Evolutionary conservation across 176 grass and related monocot species (phyloP), one percentile per base, ranked within the genome.

Genomic region (Oryza nivara): DNA sequence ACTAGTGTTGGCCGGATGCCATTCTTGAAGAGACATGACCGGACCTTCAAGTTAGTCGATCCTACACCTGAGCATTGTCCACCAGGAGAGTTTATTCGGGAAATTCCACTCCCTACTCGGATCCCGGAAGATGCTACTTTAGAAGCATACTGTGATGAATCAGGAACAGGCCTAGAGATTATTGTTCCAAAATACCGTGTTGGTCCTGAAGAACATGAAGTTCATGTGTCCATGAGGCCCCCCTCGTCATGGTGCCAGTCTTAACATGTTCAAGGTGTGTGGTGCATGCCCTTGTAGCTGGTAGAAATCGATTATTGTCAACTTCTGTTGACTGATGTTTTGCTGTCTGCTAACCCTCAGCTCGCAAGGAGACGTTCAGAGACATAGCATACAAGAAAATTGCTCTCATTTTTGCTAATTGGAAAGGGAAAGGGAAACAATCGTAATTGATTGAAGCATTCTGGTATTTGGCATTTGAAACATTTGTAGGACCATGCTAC

Each of bases 181-280:
- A 86, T 91, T 86, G 91, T 97, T 15, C 95, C 95, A 49, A 97
- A 97, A 71, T 75, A 86, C 74, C 86, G 90, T 45, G 78, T 92
- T 83, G 95, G 88, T n/a, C 92, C 92, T 40, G 95, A 97, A 89
- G 95, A 97, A 87, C 95, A 97, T 88, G 95, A 97, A 81, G 95
- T 97, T 68, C 92, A 52, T 90, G 95, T 97, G 26, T 95, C 90
- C 58, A 91, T 97, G 90, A 90, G 88, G 77, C 86, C 95, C 32
- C 85, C 95, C 64, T 91, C 85, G 4, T 86, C 95, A 54, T 90
- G 95, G 92, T 89, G 78, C 81, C 83, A 91, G 66, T 82, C 83
- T 90, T 67, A 79, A 78, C 52, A 64, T 80, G 78, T 83, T 76
- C 32, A 85, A 91, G 89, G 89, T 87, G 76, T 80, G 85, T 84